Base-by-base conservation (phyloP, 441 rosid genomes). In the Erodium chrysanthum region DNA sequence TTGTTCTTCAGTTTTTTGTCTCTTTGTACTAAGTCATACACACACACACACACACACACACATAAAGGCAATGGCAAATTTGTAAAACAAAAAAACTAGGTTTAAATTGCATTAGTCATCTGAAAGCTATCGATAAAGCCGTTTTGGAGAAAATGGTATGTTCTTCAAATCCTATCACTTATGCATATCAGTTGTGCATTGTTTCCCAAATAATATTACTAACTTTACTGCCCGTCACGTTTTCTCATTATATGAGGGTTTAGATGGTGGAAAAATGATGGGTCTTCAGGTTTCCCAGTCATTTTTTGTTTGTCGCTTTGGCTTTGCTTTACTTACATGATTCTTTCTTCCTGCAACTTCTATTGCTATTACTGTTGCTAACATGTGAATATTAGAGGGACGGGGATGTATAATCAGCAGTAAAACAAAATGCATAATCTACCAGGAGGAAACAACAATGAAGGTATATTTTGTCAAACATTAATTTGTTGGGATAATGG, bases 231-330 rank as follows among this genome's bases (percentile, higher is more conserved):
- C 7, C 9, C 18, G 59, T 18, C 12, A 18, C 18, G 18, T 52
- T 0, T 52, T 52, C 23, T 52, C 10, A 52, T 20, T 52, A 6
- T 14, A 50, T 52, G 22, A 20, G 22, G 9, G 15, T 20, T 52
- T 52, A 20, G 59, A 50, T 71, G 62, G 5, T 15, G 68, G 59
- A 66, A 54, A 21, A 42, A 73, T 66, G 58, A 40, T 18, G 11
- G 54, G 72, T 17, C 17, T 67, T 42, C 17, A 68, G 50, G 10
- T 68, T 66, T 56, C 62, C 62, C 21, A 48, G 46, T 35, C 10
- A 35, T 40, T 40, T 40, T 3, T 65, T 66, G 15, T 40, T 27
- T 2, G 15, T 27, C 27, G 11, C 72, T 18, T 65, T 48, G 7
- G 66, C 46, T 65, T 54, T 54, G 60, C 60, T 1, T 35, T 35